phyloP scores from a whole-genome alignment of 2,329 filamentous ascomycete species.

The Fonsecaea pugnacius region DNA sequence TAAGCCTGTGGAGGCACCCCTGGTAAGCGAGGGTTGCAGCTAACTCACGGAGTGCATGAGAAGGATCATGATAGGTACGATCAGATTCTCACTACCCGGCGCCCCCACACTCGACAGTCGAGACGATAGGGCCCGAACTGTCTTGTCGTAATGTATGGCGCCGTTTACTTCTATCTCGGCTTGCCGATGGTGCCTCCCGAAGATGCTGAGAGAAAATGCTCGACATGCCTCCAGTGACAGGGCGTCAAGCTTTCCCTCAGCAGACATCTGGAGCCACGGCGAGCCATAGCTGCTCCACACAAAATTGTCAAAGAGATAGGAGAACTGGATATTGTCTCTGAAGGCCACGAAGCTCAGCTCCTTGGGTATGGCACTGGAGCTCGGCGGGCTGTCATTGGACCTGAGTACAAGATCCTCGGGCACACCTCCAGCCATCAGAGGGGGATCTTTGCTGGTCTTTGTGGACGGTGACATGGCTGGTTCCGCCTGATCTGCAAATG shows the following conservation, averaged over 20 bases:
- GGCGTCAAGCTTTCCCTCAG: conserved; percentile 27
- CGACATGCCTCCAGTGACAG: conserved; percentile 30
- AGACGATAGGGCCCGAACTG: conserved; percentile 28
- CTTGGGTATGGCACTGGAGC: conserved; percentile 5
- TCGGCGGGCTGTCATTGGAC: conserved; percentile 12
- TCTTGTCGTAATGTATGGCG: conserved; percentile 29
- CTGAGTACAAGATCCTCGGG: conserved; percentile 17
- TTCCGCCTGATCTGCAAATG: conserved; percentile 23
- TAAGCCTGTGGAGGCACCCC: conserved; percentile 10
- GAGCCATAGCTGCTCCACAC: conserved; percentile 34
- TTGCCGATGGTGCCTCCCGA: conserved; percentile 31
- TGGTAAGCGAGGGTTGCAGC: conserved; percentile 1
- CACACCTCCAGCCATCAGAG: background rate
- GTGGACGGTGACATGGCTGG: conserved; percentile 1
- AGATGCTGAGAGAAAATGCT: conserved; percentile 31
- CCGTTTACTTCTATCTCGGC: conserved; percentile 30
- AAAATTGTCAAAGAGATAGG: conserved; percentile 33
- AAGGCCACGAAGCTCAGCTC: conserved; percentile 31
- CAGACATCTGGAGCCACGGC: conserved; percentile 31
- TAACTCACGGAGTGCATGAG: conserved; percentile 33
- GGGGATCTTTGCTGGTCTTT: conserved; percentile 26
- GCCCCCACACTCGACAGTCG: conserved; percentile 26
- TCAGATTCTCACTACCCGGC: conserved; percentile 28
- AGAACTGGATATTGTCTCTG: conserved; percentile 30
- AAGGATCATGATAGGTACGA: conserved; percentile 32